These are phyloP conservation scores for Nakazawaea wickerhamii DNA, from an alignment of 805 yeast species.

Conservation along the genomic window DNA sequence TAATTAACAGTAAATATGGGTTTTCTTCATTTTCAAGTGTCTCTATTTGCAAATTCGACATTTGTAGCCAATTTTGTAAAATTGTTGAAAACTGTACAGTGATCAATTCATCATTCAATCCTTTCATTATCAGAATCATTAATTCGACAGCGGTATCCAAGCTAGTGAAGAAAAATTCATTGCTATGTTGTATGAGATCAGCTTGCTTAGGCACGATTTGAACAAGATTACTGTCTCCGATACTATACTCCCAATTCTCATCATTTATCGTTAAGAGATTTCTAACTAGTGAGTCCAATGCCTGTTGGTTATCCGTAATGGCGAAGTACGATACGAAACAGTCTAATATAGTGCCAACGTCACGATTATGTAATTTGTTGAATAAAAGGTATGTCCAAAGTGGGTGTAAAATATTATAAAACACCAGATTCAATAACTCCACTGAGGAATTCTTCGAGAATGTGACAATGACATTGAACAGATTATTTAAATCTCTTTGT, in stretches of 20 bases:
- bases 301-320: conserved; percentile 17
- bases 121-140: conserved; percentile 39
- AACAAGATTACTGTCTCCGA: conserved; percentile 34
- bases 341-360: conserved; percentile 30
- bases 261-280: conserved; percentile 29
- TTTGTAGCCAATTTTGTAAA: conserved; percentile 56
- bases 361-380: conserved; percentile 26
- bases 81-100: conserved; percentile 43
- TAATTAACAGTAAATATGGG: conserved; percentile 52
- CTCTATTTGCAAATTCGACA: conserved; percentile 14
- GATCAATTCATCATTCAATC: conserved; percentile 42
- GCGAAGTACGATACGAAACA: conserved; percentile 31
- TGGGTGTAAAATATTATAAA: conserved; percentile 22
- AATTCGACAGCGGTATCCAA: conserved; percentile 39
- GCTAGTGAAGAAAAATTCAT: conserved; percentile 33
- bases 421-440: conserved; percentile 29
- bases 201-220: conserved; percentile 18
- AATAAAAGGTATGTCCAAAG: conserved; percentile 43
- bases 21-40: conserved; percentile 24
- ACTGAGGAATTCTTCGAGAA: conserved; percentile 41
- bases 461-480: conserved; percentile 60
- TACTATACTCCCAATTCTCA: conserved; percentile 34
- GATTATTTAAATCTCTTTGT: conserved; percentile 52
- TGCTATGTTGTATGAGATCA: conserved; percentile 11
- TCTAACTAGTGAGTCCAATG: conserved; percentile 27